Base-by-base conservation (phyloP, 352 stramenopile genomes). In the Globisporangium cystogenes region DNA sequence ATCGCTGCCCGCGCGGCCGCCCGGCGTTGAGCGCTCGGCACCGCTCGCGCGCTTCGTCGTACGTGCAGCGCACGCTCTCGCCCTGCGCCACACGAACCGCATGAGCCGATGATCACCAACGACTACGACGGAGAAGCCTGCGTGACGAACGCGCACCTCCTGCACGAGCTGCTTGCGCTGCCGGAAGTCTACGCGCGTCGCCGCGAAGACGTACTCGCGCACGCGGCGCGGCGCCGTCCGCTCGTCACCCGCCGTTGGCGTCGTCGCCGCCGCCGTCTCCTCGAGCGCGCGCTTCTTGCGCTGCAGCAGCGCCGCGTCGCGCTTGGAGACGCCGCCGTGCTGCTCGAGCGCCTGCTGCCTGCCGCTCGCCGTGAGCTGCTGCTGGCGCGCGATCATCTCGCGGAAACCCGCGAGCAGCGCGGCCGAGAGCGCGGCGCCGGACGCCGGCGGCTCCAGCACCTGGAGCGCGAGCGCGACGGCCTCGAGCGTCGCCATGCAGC, bases 401-500 rank as follows among this genome's bases (percentile, higher is more conserved):
- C 48, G 48, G 48, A 90, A 88, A 0, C 74, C 75, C 11, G 40
- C 43, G 27, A 75, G 47, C 20, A 90, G 57, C n/a, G 74, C 57
- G 14, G 62, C 48, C 3, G 55, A 41, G 18, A 76, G 55, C 27
- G 10, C 3, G 6, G 46, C 45, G 27, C 60, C 55, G n/a, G 35
- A 47, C 5, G 62, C 48, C 0, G 23, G 7, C 2, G 71, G 62
- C 53, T 88, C 76, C 1, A 90, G 60, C 51, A 72, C 44, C 3
- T 48, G 29, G 20, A 93, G 42, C 6, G 79, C 72, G 11, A 65
- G 50, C 2, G 73, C 77, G 1, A 93, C 72, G 7, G 79, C 82
- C 55, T 93, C 79, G 21, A 93, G 56, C 47, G 79, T 93, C 42
- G 79, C 90, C 44, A 90, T 29, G 18, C 77, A 93, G 5, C 82